Percentiles rank a stretch among this genome's conserved stretches.
Conservation (phyloP, 176 grass and related monocot genomes). For the Luzula sylvatica region DNA sequence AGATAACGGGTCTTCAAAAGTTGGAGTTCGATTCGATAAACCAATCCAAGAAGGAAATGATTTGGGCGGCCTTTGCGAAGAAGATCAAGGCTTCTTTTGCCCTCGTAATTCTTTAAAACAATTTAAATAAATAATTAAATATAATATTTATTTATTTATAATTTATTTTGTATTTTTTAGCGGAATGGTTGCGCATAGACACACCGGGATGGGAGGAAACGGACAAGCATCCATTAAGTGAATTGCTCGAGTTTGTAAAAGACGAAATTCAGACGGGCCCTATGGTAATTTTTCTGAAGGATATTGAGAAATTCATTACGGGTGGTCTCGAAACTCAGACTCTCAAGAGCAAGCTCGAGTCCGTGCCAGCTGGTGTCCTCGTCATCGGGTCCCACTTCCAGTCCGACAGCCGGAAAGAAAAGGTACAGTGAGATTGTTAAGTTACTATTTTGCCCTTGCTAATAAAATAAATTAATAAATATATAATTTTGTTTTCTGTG, state of each 20-base stretch:
- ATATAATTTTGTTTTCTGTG: neutral
- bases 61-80: slow-evolving; percentile 87
- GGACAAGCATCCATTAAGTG: slow-evolving; percentile 71
- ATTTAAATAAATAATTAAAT: neutral
- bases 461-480: neutral
- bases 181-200: slow-evolving; percentile 63
- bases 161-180: slow-evolving; percentile 39
- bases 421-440: slow-evolving; percentile 31
- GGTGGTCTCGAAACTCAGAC: slow-evolving; percentile 58
- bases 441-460: neutral
- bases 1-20: slow-evolving; percentile 81
- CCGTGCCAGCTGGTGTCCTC: slow-evolving; percentile 60
- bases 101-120: slow-evolving; percentile 27
- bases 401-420: slow-evolving; percentile 72
- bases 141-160: neutral
- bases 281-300: slow-evolving; percentile 71
- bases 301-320: slow-evolving; percentile 69
- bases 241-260: slow-evolving; percentile 69
- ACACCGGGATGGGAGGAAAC: slow-evolving; percentile 54
- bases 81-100: slow-evolving; percentile 93
- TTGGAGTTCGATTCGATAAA: slow-evolving; percentile 90
- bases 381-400: slow-evolving; percentile 77
- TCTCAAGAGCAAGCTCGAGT: slow-evolving; percentile 67
- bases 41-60: slow-evolving; percentile 74
- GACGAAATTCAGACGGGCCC: slow-evolving; percentile 62